Evolutionary conservation across 2,329 filamentous ascomycete genomes (phyloP).

Genomic region (Paecilomyces niveus): DNA sequence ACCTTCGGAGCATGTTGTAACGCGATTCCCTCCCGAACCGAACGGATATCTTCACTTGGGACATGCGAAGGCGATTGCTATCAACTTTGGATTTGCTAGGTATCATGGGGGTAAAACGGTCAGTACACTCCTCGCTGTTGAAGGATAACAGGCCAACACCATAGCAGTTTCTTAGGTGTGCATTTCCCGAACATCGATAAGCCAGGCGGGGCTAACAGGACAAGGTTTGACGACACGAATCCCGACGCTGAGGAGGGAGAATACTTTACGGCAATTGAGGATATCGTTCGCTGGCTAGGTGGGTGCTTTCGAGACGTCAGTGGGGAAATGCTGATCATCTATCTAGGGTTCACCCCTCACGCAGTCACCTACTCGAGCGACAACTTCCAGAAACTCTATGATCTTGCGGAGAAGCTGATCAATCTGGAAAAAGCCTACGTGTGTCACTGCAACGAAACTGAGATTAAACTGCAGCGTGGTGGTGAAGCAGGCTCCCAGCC

Average conservation of each 20-base stretch:
- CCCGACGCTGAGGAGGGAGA: conserved; percentile 86
- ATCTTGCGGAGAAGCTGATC: conserved; percentile 80
- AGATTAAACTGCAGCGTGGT: conserved; percentile 82
- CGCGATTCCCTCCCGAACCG: conserved; percentile 76
- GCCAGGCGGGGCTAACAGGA: conserved; percentile 23
- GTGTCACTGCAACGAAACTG: conserved; percentile 72
- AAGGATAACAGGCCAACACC: neutral
- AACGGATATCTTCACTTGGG: conserved; percentile 72
- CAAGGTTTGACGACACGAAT: conserved; percentile 81
- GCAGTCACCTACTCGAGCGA: conserved; percentile 83
- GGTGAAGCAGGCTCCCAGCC: conserved; percentile 61
- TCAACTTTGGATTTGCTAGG: conserved; percentile 93
- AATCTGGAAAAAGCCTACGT: conserved; percentile 65
- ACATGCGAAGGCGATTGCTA: conserved; percentile 88
- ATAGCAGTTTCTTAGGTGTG: conserved; percentile 1
- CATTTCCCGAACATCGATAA: neutral
- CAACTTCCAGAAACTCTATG: conserved; percentile 81
- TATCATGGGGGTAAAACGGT: conserved; percentile 59
- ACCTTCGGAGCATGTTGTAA: conserved; percentile 47
- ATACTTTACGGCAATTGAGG: conserved; percentile 82
- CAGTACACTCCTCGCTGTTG: neutral
- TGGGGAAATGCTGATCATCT: neutral
- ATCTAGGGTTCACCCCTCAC: conserved; percentile 62
- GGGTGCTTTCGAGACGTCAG: neutral
- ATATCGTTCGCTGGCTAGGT: conserved; percentile 74